These are phyloP conservation scores for Lathyrus aphaca DNA, from an alignment of 306 rosid genomes.

Conservation along the genomic window DNA sequence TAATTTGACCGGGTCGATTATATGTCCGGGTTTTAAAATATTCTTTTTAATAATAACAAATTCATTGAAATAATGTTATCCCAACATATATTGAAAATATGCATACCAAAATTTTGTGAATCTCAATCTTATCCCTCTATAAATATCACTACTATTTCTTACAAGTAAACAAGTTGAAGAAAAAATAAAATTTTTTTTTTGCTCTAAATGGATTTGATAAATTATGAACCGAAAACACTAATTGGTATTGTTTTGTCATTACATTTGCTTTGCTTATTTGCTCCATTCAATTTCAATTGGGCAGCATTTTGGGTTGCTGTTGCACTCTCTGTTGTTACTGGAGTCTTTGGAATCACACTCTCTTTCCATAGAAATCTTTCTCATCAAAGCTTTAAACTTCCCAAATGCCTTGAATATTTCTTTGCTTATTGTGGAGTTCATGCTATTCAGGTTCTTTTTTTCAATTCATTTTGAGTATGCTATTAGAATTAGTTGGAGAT, in stretches of 20 bases:
- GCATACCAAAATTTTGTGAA: too few relatives aligned
- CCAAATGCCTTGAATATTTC: conserved; percentile 82
- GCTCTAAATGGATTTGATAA: conserved; percentile 60
- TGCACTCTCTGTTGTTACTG: conserved; percentile 65
- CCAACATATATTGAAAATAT: too few relatives aligned
- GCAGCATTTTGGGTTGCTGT: conserved; percentile 63
- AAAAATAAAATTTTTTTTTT: neutral
- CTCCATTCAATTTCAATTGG: conserved; percentile 83
- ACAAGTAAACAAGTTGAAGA: too few relatives aligned
- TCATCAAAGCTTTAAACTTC: conserved; percentile 84
- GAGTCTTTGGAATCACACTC: conserved; percentile 79
- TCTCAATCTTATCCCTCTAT: too few relatives aligned
- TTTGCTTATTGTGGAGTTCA: conserved; percentile 81
- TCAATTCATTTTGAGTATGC: neutral
- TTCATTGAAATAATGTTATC: too few relatives aligned
- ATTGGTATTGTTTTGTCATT: conserved; percentile 59
- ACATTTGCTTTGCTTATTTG: conserved; percentile 68
- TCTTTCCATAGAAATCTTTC: conserved; percentile 87
- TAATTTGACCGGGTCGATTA: accelerated
- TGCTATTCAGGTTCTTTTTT: conserved; percentile 70
- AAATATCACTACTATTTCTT: too few relatives aligned
- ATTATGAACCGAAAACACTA: conserved; percentile 54
- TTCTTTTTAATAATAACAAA: too few relatives aligned
- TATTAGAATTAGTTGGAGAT: neutral
- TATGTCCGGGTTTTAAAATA: too few relatives aligned